These are phyloP conservation scores for Erysimum cheiranthoides DNA, from an alignment of 345 rosid genomes.

Conservation along the genomic window DNA sequence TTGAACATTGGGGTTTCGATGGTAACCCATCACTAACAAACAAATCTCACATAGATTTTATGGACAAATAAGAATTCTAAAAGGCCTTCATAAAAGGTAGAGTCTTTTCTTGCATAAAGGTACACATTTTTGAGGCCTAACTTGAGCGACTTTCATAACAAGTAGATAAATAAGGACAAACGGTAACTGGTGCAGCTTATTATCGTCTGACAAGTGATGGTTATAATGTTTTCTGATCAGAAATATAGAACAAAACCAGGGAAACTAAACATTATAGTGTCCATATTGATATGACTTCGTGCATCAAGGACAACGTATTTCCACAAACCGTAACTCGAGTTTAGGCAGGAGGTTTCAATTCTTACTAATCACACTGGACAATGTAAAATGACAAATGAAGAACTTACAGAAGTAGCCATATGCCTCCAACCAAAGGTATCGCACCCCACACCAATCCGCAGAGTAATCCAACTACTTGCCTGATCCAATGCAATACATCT, in stretches of 20 bases:
- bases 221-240: neutral
- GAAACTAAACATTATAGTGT: neutral
- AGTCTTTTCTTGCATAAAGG: slow-evolving; percentile 2
- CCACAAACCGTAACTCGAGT: neutral
- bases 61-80: neutral
- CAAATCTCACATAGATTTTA: neutral
- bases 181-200: neutral
- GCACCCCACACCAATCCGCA: slow-evolving; percentile 93
- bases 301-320: neutral
- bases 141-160: neutral
- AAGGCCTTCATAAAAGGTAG: too few species aligned
- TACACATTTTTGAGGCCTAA: neutral
- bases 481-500: slow-evolving; percentile 97
- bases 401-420: slow-evolving; percentile 91
- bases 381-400: neutral
- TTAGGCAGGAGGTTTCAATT: neutral
- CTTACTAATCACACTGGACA: neutral
- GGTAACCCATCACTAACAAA: neutral
- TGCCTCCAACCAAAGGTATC: slow-evolving; percentile 87
- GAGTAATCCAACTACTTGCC: slow-evolving; percentile 80
- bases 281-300: too few species aligned
- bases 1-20: neutral
- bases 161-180: neutral
- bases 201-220: neutral
- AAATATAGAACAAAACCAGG: neutral